phyloP scores from a whole-genome alignment of 1,284 basidiomycete genomes.

The Coniophora puteana region DNA sequence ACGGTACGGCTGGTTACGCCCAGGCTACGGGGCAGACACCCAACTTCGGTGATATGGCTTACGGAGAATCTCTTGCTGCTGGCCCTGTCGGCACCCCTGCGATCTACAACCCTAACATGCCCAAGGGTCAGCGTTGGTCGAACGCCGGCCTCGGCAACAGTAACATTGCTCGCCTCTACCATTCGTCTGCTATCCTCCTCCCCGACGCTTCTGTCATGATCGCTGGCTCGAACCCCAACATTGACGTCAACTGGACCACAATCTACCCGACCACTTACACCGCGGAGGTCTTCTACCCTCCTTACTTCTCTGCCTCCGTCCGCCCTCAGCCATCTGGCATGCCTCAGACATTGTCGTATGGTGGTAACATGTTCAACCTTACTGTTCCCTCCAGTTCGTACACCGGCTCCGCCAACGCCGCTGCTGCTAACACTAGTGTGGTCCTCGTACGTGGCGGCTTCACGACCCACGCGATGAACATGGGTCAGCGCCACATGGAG shows the following conservation, averaged over 20 bases:
- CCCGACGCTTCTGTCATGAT: constrained; percentile 84
- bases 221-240: constrained; percentile 92
- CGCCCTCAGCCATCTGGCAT: constrained; percentile 74
- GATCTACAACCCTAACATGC: constrained; percentile 68
- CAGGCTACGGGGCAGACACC: constrained; percentile 43
- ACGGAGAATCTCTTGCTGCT: constrained; percentile 57
- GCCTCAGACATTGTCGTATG: constrained; percentile 77
- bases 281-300: constrained; percentile 84
- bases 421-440: constrained; percentile 59
- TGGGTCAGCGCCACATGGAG: constrained; percentile 48
- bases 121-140: constrained; percentile 69
- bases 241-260: constrained; percentile 70
- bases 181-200: constrained; percentile 84
- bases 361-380: constrained; percentile 71
- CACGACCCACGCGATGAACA: constrained; percentile 75
- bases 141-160: constrained; percentile 55
- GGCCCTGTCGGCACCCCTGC: constrained; percentile 67
- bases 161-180: constrained; percentile 75
- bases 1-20: constrained; percentile 65
- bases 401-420: constrained; percentile 41
- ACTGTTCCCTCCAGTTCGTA: constrained; percentile 45
- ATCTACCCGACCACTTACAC: constrained; percentile 82
- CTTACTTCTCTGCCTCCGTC: constrained; percentile 70
- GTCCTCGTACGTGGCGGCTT: constrained; percentile 71
- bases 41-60: constrained; percentile 50